Evolutionary conservation across 129 eudicot species (phyloP).

Genomic region (Solidago caesia): DNA sequence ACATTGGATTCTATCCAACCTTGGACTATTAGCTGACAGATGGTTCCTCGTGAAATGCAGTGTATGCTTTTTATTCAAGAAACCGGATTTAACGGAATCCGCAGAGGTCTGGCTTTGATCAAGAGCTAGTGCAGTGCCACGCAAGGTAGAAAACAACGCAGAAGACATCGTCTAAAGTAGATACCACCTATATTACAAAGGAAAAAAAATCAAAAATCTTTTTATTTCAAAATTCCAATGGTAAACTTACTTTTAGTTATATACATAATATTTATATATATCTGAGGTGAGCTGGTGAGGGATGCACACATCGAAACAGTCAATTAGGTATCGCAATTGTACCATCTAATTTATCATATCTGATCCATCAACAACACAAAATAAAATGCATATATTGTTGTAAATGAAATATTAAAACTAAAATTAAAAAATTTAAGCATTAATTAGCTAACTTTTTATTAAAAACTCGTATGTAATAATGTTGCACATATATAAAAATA

Average conservation of each 20-base stretch:
- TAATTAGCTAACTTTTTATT: too few species aligned
- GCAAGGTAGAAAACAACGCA: constrained; percentile 45
- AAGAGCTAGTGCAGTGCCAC: constrained; percentile 29
- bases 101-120: constrained; percentile 3
- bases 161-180: constrained; percentile 41
- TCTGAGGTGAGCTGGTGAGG: too few species aligned
- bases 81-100: constrained; percentile 16
- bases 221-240: too few species aligned
- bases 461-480: too few species aligned
- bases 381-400: too few species aligned
- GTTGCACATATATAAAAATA: too few species aligned
- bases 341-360: neutral
- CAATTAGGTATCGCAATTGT: neutral
- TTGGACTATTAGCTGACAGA: constrained; percentile 30
- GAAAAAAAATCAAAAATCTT: neutral
- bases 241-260: too few species aligned
- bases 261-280: too few species aligned
- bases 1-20: constrained; percentile 36
- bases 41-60: constrained; percentile 12
- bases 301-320: neutral
- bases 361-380: too few species aligned
- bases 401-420: too few species aligned
- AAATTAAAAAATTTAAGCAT: too few species aligned
- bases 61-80: constrained; percentile 18
- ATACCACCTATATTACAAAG: constrained; percentile 13